phyloP scores from a whole-genome alignment of 306 rosid genomes.

The Vigna radiata region DNA sequence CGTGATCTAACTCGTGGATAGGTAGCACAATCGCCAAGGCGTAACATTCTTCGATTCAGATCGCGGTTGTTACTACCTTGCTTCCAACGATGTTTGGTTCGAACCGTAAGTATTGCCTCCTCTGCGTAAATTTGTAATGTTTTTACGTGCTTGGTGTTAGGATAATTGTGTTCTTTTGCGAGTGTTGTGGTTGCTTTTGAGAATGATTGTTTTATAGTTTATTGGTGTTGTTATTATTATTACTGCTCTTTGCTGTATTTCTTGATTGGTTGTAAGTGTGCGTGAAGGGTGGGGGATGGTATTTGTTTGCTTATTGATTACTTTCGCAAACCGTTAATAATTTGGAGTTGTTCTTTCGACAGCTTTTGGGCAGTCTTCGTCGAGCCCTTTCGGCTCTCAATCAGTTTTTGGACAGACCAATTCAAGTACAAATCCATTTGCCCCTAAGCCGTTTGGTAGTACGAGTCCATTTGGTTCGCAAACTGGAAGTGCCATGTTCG shows the following conservation, averaged over 20 bases:
- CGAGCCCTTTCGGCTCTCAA: slow-evolving; percentile 86
- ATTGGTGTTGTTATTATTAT: neutral
- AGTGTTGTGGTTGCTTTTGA: neutral
- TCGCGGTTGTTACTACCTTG: neutral
- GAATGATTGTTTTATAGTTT: neutral
- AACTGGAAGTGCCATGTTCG: slow-evolving; percentile 70
- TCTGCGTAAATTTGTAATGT: neutral
- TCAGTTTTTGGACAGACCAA: slow-evolving; percentile 77
- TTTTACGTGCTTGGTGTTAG: neutral
- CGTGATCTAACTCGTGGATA: neutral
- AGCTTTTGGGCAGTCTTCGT: slow-evolving; percentile 93
- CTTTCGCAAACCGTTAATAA: neutral
- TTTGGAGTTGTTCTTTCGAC: slow-evolving; percentile 42
- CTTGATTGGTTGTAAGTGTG: neutral
- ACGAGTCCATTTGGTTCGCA: slow-evolving; percentile 82
- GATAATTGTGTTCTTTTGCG: neutral
- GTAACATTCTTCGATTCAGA: neutral
- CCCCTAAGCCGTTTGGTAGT: slow-evolving; percentile 82
- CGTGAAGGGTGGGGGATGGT: neutral
- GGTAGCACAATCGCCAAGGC: neutral
- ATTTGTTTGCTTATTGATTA: slow-evolving; percentile 34
- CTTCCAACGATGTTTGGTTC: neutral
- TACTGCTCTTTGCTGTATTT: neutral
- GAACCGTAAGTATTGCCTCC: neutral
- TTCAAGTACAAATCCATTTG: slow-evolving; percentile 76